Base-by-base conservation (phyloP, 2,329 filamentous ascomycete genomes). In the Penicillium oxalicum region DNA sequence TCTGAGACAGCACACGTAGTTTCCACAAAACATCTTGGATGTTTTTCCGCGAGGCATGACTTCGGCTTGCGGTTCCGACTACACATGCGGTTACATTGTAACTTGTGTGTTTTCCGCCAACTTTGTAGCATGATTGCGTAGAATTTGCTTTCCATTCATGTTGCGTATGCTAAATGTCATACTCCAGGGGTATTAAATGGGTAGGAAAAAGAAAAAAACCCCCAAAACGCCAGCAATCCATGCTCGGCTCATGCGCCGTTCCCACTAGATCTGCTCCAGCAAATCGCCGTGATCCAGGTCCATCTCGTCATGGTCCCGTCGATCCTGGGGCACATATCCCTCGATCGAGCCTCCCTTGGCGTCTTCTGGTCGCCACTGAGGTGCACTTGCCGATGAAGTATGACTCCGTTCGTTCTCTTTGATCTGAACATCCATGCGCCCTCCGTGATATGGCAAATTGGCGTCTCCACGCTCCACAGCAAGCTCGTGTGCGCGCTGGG, bases 261-360 rank as follows among this genome's bases (percentile, higher is more conserved):
- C 63, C 50, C 70, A 63, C 70, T 63, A 40, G 64, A 74, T 39
- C 60, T 59, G 49, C 64, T 65, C 44, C 56, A 71, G 37, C 70
- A 72, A 13, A 63, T 72, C 59, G 77, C 82, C 64, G 81, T 82
- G 42, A 68, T 70, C 51, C 65, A 68, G 47, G 18, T 61, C 58
- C 34, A 70, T 38, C 7, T 43, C 42, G 13, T 44, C 37, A n/a
- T 53, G 37, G 9, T 47, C 47, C 47, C 36, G 51, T 7, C 38
- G 40, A 6, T 59, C 56, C 12, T 63, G 61, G 7, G 70, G 70
- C 26, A 67, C 51, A 52, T 72, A 70, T 7, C 70, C 70, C 57
- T 73, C 70, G 48, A 73, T 70, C 13, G 70, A 68, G 33, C 70
- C 70, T 28, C 69, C 70, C 11, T 50, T 57, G 25, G 59, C 52